Conservation (phyloP, 2,329 filamentous ascomycete genomes). For the Cladosporium phlei region DNA sequence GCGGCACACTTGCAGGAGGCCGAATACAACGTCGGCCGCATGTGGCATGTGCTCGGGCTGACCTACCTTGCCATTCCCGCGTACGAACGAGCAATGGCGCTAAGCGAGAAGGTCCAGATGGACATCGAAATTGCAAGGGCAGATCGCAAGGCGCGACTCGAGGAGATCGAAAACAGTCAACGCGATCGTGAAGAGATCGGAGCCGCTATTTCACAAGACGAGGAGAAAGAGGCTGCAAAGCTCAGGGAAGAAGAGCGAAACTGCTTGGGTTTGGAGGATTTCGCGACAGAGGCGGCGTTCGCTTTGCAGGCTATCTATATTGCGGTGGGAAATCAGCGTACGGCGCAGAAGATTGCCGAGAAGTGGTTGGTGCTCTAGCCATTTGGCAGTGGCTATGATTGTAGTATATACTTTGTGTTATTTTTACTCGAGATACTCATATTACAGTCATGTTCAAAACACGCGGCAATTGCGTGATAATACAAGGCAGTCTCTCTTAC, state of each 20-base stretch:
- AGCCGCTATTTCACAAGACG: neutral
- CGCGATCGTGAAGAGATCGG: slow-evolving; percentile 15
- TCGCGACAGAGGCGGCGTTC: slow-evolving; percentile 67
- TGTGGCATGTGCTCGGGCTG: slow-evolving; percentile 71
- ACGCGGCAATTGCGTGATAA: too few relatives aligned
- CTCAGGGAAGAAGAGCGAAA: slow-evolving; percentile 18
- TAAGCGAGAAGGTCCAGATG: slow-evolving; percentile 44
- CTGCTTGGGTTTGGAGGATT: slow-evolving; percentile 49
- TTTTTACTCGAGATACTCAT: too few relatives aligned
- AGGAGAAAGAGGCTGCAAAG: slow-evolving; percentile 12
- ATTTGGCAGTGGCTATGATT: too few relatives aligned
- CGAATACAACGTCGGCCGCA: slow-evolving; percentile 72
- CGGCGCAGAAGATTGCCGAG: slow-evolving; percentile 58
- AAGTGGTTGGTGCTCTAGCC: slow-evolving; percentile 48
- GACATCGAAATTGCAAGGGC: slow-evolving; percentile 28
- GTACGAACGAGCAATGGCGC: slow-evolving; percentile 58
- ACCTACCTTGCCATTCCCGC: slow-evolving; percentile 66
- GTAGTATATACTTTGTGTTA: too few relatives aligned
- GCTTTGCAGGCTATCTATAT: slow-evolving; percentile 66
- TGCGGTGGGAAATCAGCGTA: slow-evolving; percentile 57
- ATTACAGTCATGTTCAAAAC: too few relatives aligned
- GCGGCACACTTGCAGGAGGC: slow-evolving; percentile 58
- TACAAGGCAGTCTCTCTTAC: too few relatives aligned
- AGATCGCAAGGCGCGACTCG: slow-evolving; percentile 39
- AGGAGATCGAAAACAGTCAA: slow-evolving; percentile 10